Base-by-base conservation (phyloP, 192 early-diverging fungal genomes). In the Rhizoclosmatium sp. region DNA sequence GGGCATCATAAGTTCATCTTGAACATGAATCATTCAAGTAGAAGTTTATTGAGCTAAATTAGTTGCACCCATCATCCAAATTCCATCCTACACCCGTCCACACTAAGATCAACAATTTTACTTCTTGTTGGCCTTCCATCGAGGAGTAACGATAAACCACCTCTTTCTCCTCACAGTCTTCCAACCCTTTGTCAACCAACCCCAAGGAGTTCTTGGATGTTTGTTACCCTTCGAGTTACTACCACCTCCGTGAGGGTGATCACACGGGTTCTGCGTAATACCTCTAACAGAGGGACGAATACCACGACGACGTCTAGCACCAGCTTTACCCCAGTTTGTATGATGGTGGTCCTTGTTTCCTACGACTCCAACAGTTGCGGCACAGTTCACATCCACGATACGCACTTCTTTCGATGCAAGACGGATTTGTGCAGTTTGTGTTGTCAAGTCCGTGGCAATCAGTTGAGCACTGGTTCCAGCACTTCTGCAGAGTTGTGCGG, bases 211-310 rank as follows among this genome's bases (percentile, higher is more conserved):
- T 76, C 93, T 86, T 59, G 95, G 94, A 73, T 93, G 90, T 84
- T 94, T 94, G 83, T 80, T 84, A 59, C 66, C 94, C 92, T 98
- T 99, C 69, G 91, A 93, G 82, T 99, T 97, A 47, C 94, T 90
- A 78, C 96, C 96, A 93, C 98, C 98, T 86, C 98, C 98, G 83
- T 97, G 96, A 71, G 98, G 98, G 87, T 99, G 98, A 85, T 96
- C 95, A 64, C 87, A 86, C 7, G 94, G 91, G 87, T 94, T 97
- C 93, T 94, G 94, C n/a, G 96, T 95, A 72, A 95, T 93, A 91
- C 98, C 98, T 80, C 98, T 92, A 67, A 98, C 96, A 31, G 89
- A 90, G 16, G 98, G 98, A 68, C 98, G 90, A 82, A 92, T 91
- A n/a, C 97, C 97, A 51, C 90, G 83, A 80, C 93, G 89, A 65